phyloP scores from a whole-genome alignment of 768 basidiomycete genomes.

The Kwoniella sp. region DNA sequence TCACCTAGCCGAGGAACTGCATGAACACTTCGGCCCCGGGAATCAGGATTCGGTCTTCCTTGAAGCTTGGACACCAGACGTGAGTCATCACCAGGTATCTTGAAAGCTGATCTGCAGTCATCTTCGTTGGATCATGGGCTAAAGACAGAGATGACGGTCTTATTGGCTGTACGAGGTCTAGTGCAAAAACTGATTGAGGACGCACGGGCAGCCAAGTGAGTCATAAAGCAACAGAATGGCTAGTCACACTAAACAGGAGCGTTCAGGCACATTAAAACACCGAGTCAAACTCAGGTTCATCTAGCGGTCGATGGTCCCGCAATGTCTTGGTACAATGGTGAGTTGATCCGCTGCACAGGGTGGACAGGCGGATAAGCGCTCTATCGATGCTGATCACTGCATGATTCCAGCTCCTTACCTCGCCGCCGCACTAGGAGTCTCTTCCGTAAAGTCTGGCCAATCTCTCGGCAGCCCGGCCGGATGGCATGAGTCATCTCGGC shows the following conservation, averaged over 20 bases:
- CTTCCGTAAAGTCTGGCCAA: no score
- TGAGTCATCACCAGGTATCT: conserved; percentile 50
- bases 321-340: no score
- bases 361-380: no score
- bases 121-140: conserved; percentile 65
- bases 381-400: no score
- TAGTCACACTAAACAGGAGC: no score
- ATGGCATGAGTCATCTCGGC: no score
- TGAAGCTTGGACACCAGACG: conserved; percentile 65
- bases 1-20: conserved; percentile 83
- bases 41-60: conserved; percentile 62
- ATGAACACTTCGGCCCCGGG: conserved; percentile 50
- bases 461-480: no score
- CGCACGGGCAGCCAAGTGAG: conserved; percentile 70
- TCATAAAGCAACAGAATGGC: conserved; percentile 50
- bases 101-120: conserved; percentile 35
- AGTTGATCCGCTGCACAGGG: no score
- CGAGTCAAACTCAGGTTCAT: conserved; percentile 3
- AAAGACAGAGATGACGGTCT: conserved; percentile 60
- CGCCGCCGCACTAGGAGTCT: no score
- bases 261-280: conserved; percentile 44
- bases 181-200: conserved; percentile 69
- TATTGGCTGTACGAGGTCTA: conserved; percentile 61
- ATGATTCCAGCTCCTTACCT: no score
- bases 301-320: no score